Percentiles rank a stretch among this genome's conserved stretches.
phyloP scores from a whole-genome alignment of 164 flowering plant genomes.

The Vitis vinifera region DNA sequence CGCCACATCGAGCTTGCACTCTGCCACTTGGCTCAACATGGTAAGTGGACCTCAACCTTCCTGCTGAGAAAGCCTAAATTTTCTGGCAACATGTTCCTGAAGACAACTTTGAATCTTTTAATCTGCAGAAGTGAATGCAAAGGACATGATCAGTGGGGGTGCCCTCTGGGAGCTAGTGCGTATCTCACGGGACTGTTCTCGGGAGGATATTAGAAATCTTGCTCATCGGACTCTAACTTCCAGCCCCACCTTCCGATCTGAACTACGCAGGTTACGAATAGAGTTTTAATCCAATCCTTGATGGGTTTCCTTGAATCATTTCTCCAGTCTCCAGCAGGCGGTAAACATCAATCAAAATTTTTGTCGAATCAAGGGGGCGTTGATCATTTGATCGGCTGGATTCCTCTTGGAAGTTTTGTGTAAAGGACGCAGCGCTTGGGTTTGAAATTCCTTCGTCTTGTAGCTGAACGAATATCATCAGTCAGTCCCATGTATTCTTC shows the following conservation, averaged over 20 bases:
- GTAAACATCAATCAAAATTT: too few relatives aligned
- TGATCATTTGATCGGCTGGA: neutral
- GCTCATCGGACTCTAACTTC: constrained; percentile 67
- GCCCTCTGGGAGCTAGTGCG: constrained; percentile 95
- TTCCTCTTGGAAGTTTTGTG: neutral
- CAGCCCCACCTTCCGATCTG: constrained; percentile 77
- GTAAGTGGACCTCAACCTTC: constrained; percentile 29
- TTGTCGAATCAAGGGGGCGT: neutral
- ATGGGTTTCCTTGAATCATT: too few relatives aligned
- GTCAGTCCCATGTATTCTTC: neutral
- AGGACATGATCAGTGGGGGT: constrained; percentile 85
- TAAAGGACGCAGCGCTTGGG: constrained; percentile 3
- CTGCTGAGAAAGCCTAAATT: neutral
- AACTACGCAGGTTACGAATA: constrained; percentile 63
- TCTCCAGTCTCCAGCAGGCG: too few relatives aligned
- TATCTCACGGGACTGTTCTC: constrained; percentile 80
- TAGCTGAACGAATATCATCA: neutral
- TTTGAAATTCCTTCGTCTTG: neutral
- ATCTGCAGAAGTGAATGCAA: constrained; percentile 78
- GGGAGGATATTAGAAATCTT: constrained; percentile 85
- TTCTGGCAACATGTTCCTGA: neutral
- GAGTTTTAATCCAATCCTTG: constrained; percentile 31
- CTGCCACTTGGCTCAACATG: constrained; percentile 96
- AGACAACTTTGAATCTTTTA: too few relatives aligned
- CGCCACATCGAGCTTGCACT: constrained; percentile 98